These are phyloP conservation scores for Spatholobus suberectus DNA, from an alignment of 306 rosid genomes.

Conservation along the genomic window DNA sequence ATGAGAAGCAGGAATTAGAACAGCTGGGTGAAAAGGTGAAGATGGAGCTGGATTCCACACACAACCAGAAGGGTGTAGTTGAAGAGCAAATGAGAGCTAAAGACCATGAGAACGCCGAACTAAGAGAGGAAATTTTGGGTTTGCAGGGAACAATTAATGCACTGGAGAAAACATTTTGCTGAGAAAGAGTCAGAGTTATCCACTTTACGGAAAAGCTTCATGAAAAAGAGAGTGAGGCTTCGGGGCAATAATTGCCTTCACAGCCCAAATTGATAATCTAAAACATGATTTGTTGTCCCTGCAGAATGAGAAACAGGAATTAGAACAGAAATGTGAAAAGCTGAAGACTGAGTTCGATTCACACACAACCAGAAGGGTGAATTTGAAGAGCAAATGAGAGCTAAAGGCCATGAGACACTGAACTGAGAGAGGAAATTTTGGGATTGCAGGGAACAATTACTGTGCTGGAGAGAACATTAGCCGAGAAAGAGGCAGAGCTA, in stretches of 20 bases:
- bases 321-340: constrained; percentile 46
- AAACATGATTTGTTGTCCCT: constrained; percentile 53
- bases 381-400: constrained; percentile 44
- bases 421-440: constrained; percentile 47
- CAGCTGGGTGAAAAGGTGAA: constrained; percentile 53
- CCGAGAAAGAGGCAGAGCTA: constrained; percentile 45
- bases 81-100: constrained; percentile 43
- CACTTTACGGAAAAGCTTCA: not conserved
- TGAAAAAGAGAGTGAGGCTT: constrained; percentile 14
- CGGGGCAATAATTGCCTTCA: constrained; percentile 30
- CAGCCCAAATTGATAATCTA: constrained; percentile 53
- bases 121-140: constrained; percentile 3
- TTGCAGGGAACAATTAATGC: constrained; percentile 45
- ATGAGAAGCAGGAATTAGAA: constrained; percentile 47
- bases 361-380: constrained; percentile 11
- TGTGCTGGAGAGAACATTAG: constrained; percentile 45
- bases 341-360: constrained; percentile 52
- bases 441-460: constrained; percentile 36
- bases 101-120: constrained; percentile 37
- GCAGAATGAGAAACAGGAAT: constrained; percentile 56
- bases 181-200: constrained; percentile 44
- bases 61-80: constrained; percentile 21
- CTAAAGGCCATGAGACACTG: constrained; percentile 43
- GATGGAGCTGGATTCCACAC: constrained; percentile 43
- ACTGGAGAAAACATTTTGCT: constrained; percentile 29